A percentile compares a stretch with the other conserved stretches of the same genome.
Conservation (phyloP, 1,139 yeast species). For the Blastobotrys raffinosifermentans region DNA sequence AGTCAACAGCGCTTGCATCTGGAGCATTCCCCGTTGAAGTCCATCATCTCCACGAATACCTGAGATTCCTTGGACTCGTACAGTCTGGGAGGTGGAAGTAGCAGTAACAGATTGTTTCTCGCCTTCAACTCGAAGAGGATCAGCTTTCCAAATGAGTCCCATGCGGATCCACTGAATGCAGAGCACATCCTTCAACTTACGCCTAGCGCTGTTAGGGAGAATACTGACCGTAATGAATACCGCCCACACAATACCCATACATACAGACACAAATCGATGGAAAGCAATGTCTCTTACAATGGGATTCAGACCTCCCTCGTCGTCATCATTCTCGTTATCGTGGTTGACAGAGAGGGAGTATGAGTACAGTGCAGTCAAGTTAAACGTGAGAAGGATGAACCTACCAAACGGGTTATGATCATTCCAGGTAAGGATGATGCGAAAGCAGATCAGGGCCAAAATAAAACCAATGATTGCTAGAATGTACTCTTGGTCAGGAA, state of each 20-base stretch:
- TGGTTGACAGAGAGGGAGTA: conserved; percentile 60
- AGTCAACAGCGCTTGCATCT: conserved; percentile 52
- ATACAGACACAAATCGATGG: conserved; percentile 69
- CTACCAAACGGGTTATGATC: conserved; percentile 44
- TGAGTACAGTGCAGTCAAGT: conserved; percentile 71
- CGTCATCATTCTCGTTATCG: conserved; percentile 52
- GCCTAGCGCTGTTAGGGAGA: conserved; percentile 71
- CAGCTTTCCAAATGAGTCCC: conserved; percentile 78
- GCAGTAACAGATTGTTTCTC: conserved; percentile 8
- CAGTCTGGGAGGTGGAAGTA: conserved; percentile 8
- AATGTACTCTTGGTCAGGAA: conserved; percentile 52
- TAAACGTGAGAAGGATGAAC: conserved; percentile 69
- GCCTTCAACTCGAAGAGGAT: conserved; percentile 36
- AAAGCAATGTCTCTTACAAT: conserved; percentile 71
- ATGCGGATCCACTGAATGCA: conserved; percentile 69
- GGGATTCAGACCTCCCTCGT: conserved; percentile 67
- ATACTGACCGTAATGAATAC: conserved; percentile 52
- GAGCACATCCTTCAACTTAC: conserved; percentile 57
- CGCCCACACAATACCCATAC: conserved; percentile 75
- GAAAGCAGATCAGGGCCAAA: conserved; percentile 59
- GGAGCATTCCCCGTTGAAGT: conserved; percentile 50
- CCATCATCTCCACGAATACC: conserved; percentile 32
- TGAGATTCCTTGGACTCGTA: conserved; percentile 4
- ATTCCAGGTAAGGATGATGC: conserved; percentile 63
- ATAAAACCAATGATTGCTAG: conserved; percentile 55